These are phyloP conservation scores for Huntiella bhutanensis DNA, from an alignment of 2,329 filamentous ascomycete species.

Conservation along the genomic window DNA sequence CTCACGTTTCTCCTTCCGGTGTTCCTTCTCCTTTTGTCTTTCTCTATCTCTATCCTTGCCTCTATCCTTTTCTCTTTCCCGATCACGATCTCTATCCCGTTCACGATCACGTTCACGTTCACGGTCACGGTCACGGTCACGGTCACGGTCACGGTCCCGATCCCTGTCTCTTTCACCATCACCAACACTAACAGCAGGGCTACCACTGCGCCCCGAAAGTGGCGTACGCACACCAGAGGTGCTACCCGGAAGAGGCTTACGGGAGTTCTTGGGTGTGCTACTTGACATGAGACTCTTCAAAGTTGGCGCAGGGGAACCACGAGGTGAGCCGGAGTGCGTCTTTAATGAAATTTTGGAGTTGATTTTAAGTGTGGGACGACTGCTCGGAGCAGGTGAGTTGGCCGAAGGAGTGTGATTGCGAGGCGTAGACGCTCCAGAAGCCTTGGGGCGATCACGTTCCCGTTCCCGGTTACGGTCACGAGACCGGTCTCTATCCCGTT, in stretches of 20 bases:
- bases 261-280: constrained; percentile 5
- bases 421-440: too few relatives aligned
- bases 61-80: too few relatives aligned
- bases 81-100: too few relatives aligned
- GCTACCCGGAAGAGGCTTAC: constrained; percentile 9
- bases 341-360: constrained; percentile 10
- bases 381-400: background rate
- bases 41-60: too few relatives aligned
- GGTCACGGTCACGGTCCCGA: background rate
- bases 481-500: background rate
- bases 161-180: background rate
- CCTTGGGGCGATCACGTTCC: background rate
- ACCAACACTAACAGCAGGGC: background rate
- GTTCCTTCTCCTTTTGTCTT: too few relatives aligned
- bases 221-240: too few relatives aligned
- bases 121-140: background rate
- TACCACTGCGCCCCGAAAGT: too few relatives aligned
- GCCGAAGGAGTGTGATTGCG: background rate
- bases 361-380: constrained; percentile 7
- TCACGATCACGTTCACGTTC: too few relatives aligned
- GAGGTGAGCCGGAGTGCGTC: background rate
- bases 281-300: constrained; percentile 9
- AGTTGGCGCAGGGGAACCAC: constrained; percentile 5
- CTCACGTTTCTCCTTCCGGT: too few relatives aligned
- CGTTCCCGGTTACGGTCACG: background rate